phyloP scores from a whole-genome alignment of 169 alveolate species.

The Plasmodium knowlesi region DNA sequence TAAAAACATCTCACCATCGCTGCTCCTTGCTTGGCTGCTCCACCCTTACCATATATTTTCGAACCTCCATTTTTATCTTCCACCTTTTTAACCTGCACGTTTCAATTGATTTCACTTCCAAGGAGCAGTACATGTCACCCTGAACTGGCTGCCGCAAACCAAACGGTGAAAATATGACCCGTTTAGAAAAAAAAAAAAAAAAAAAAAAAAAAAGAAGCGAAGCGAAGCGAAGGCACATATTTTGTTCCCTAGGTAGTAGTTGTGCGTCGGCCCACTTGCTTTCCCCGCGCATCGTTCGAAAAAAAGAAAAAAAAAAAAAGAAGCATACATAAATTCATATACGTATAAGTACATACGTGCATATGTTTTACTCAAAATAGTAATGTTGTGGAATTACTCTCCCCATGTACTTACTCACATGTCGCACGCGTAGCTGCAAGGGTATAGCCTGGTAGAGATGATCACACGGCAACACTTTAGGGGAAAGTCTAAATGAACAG shows the following conservation, averaged over 20 bases:
- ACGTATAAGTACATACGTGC: constrained; percentile 6
- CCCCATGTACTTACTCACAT: background rate
- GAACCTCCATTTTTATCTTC: background rate
- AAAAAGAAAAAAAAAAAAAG: background rate
- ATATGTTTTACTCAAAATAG: background rate
- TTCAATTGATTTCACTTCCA: background rate
- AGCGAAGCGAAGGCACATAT: background rate
- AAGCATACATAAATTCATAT: background rate
- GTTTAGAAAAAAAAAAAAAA: background rate
- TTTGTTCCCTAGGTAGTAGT: background rate
- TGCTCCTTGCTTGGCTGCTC: background rate
- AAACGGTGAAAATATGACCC: background rate
- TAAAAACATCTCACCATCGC: background rate
- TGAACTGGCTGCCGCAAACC: background rate
- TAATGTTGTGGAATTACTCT: background rate
- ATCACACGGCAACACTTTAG: background rate
- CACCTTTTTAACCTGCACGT: background rate
- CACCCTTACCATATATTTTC: background rate
- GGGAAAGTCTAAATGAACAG: background rate
- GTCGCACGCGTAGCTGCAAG: background rate
- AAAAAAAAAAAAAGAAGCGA: background rate
- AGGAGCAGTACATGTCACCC: background rate
- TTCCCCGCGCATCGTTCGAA: background rate
- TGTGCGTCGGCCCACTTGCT: background rate
- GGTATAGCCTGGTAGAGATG: background rate